A percentile compares a stretch with the other conserved stretches of the same genome.
Evolutionary conservation across 2,329 filamentous ascomycete species (phyloP).

Genomic region (Hypoxylon sp.): DNA sequence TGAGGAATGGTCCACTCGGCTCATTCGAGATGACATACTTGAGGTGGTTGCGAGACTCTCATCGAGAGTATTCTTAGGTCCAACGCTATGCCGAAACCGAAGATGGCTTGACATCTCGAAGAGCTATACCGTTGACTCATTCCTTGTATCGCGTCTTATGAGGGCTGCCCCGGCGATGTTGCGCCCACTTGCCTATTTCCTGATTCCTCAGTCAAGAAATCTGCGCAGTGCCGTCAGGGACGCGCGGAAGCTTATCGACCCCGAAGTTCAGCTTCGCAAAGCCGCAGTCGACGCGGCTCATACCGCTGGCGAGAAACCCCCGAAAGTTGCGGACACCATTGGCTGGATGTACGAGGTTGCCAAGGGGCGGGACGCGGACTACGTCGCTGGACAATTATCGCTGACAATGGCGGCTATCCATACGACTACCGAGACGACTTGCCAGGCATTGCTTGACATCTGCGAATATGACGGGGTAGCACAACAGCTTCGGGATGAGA

Average conservation of each 20-base stretch:
- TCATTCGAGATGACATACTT: constrained; percentile 54
- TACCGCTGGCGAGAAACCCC: constrained; percentile 47
- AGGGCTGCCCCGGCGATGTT: constrained; percentile 55
- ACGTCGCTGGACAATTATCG: constrained; percentile 51
- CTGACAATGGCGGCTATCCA: constrained; percentile 57
- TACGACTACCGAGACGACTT: constrained; percentile 54
- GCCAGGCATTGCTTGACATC: constrained; percentile 58
- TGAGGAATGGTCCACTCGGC: constrained; percentile 55
- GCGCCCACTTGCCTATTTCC: constrained; percentile 58
- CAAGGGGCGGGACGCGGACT: constrained; percentile 49
- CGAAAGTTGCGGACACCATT: constrained; percentile 54
- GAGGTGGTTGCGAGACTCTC: constrained; percentile 62
- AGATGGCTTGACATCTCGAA: constrained; percentile 60
- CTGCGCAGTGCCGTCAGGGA: constrained; percentile 54
- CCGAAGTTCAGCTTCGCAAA: constrained; percentile 50
- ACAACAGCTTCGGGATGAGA: constrained; percentile 59
- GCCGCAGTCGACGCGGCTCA: constrained; percentile 44
- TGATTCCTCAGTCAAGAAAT: constrained; percentile 56
- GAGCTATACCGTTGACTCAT: constrained; percentile 56
- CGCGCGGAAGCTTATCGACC: constrained; percentile 52
- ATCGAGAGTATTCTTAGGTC: constrained; percentile 62
- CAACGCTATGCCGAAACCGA: constrained; percentile 58
- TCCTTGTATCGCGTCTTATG: constrained; percentile 54
- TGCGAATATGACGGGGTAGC: constrained; percentile 57
- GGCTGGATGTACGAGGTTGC: constrained; percentile 58